phyloP scores from a whole-genome alignment of 441 rosid species.

The Populus trichocarpa region DNA sequence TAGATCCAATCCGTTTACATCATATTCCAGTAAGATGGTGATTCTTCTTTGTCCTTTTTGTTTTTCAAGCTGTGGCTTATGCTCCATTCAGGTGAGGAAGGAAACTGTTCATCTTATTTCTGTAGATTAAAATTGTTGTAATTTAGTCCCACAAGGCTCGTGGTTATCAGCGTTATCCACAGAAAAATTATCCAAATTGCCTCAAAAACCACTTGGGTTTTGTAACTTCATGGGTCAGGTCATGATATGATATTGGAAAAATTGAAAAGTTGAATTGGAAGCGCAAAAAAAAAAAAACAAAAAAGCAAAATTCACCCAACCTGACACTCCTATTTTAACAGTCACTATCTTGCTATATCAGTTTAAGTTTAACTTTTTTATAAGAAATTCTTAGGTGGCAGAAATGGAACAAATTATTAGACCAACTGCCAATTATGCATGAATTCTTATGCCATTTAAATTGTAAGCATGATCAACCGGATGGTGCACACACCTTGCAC shows the following conservation, averaged over 20 bases:
- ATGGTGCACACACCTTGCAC: neutral
- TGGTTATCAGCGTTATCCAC: neutral
- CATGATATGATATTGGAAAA: neutral
- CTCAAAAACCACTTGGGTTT: neutral
- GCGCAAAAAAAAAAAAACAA: neutral
- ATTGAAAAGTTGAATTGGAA: neutral
- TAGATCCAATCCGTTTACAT: neutral
- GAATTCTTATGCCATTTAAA: neutral
- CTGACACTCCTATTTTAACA: neutral
- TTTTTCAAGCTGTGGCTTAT: neutral
- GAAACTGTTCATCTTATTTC: neutral
- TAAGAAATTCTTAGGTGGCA: neutral
- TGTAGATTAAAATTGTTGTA: neutral
- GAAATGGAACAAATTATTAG: neutral
- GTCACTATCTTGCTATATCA: neutral
- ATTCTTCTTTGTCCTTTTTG: neutral
- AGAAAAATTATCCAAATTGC: neutral
- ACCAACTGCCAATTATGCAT: neutral
- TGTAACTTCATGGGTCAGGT: neutral
- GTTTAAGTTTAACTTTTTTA: neutral
- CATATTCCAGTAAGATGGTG: neutral
- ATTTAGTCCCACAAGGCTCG: neutral
- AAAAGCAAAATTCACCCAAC: neutral
- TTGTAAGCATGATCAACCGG: neutral
- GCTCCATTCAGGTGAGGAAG: neutral